Percentiles rank a stretch among this genome's conserved stretches.
Evolutionary conservation across 2,329 filamentous ascomycete species (phyloP).

Genomic region (Microdochium nivale): DNA sequence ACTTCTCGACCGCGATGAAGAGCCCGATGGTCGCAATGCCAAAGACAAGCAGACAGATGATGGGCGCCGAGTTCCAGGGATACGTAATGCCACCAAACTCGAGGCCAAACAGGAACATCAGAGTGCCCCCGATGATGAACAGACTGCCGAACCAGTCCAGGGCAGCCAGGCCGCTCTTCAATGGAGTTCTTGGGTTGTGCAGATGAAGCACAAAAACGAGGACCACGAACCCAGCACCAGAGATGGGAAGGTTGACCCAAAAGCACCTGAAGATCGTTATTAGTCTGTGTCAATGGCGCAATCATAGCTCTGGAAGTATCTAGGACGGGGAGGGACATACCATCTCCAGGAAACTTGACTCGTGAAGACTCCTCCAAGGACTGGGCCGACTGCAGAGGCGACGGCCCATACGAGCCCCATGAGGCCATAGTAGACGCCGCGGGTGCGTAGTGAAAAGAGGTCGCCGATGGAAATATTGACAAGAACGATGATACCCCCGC

Average conservation of each 20-base stretch:
- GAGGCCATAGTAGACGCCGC: conserved; percentile 43
- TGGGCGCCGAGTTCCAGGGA: conserved; percentile 67
- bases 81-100: conserved; percentile 72
- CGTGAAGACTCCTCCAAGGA: conserved; percentile 62
- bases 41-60: conserved; percentile 71
- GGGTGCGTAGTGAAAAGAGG: conserved; percentile 40
- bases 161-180: conserved; percentile 53
- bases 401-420: conserved; percentile 54
- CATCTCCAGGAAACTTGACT: conserved; percentile 34
- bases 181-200: conserved; percentile 57
- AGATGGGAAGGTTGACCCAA: conserved; percentile 52
- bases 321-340: neutral
- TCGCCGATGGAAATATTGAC: conserved; percentile 52
- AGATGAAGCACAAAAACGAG: conserved; percentile 57
- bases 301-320: neutral
- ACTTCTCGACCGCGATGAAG: conserved; percentile 67
- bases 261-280: conserved; percentile 41
- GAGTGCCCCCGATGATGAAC: conserved; percentile 63
- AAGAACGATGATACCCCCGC: conserved; percentile 48
- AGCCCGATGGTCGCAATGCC: conserved; percentile 53
- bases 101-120: conserved; percentile 81
- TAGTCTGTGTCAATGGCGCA: neutral
- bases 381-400: conserved; percentile 55
- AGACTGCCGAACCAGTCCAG: conserved; percentile 49
- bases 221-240: conserved; percentile 35